Base-by-base conservation (phyloP, 176 grass and related monocot species). In the Ananas comosus region DNA sequence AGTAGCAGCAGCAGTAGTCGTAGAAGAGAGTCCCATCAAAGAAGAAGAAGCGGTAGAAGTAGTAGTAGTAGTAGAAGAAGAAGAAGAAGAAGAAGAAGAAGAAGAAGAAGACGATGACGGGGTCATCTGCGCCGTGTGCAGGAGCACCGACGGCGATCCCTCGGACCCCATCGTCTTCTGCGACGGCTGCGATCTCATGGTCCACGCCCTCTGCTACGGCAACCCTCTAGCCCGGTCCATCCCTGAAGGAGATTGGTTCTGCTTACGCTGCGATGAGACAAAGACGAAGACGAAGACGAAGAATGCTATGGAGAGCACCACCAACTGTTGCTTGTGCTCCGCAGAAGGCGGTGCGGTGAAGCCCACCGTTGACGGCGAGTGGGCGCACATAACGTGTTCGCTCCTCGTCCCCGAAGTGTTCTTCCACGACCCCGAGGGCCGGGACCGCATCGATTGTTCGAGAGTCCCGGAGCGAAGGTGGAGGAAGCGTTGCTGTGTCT, bases 211-310 rank as follows among this genome's bases (percentile, higher is more conserved):
- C 18, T 97, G 89, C 82, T 97, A 97, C 73, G 93, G 89, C 64
- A 92, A 69, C 68, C 93, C 86, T 42, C 79, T 97, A 9, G 68
- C 74, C 16, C 75, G 81, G 28, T 74, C 65, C 17, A 81, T 97
- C 71, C 93, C 93, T 4, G 93, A 92, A 12, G 93, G 93, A 49
- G 89, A 97, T 73, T 97, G 86, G 93, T 92, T 97, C 79, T 97
- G 93, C 75, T 53, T 72, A 10, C 61, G 71, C 61, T 97, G 93
- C 78, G 59, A 79, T 13, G 63, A 18, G 11, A n/a, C n/a, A n/a
- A n/a, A n/a, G n/a, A 28, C 1, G 25, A 27, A 27, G 25, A 27
- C 1, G 25, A 27, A 27, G 25, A 27, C 2, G 25, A 27, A 74
- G 66, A 72, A 82, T 63, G 23, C 66, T 51, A 77, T 76, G 68